A percentile compares a stretch with the other conserved stretches of the same genome.
Conservation (phyloP, 331 rosid genomes). For the Rosa hybrid region DNA sequence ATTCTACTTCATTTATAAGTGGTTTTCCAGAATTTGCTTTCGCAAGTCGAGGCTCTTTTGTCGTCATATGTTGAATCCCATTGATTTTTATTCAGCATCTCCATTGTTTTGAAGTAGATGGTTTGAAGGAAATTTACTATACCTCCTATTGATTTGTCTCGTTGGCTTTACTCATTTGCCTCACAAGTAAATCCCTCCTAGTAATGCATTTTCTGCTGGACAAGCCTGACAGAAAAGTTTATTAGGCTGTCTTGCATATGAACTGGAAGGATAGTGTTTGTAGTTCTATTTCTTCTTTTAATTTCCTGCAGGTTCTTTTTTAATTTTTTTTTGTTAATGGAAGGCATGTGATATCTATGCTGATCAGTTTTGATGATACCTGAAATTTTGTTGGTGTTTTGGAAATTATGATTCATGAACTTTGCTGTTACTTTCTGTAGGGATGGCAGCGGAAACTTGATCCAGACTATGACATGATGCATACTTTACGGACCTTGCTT, state of each 20-base stretch:
- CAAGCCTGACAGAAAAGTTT: not conserved
- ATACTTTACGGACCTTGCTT: constrained; percentile 50
- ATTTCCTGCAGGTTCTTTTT: not conserved
- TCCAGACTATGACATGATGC: constrained; percentile 64
- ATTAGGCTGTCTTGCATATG: not conserved
- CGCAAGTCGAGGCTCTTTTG: not conserved
- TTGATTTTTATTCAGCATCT: not conserved
- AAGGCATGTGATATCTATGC: not conserved
- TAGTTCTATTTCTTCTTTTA: not conserved
- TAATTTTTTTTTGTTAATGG: not conserved
- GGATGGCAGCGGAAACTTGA: constrained; percentile 87
- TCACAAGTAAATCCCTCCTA: not conserved
- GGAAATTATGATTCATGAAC: not conserved
- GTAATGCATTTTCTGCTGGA: not conserved
- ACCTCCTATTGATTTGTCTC: not conserved
- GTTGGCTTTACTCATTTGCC: not conserved
- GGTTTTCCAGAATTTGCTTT: not conserved
- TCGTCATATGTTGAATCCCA: not conserved
- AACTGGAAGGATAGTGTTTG: not conserved
- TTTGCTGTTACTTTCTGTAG: constrained; percentile 23
- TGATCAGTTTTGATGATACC: not conserved
- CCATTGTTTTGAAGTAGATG: not conserved
- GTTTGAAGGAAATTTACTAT: not conserved
- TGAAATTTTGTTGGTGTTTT: not conserved
- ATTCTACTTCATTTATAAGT: no score